Evolutionary conservation across 2,329 filamentous ascomycete genomes (phyloP), one percentile per base, ranked within the genome.

Genomic region (Ophiostoma piceae): DNA sequence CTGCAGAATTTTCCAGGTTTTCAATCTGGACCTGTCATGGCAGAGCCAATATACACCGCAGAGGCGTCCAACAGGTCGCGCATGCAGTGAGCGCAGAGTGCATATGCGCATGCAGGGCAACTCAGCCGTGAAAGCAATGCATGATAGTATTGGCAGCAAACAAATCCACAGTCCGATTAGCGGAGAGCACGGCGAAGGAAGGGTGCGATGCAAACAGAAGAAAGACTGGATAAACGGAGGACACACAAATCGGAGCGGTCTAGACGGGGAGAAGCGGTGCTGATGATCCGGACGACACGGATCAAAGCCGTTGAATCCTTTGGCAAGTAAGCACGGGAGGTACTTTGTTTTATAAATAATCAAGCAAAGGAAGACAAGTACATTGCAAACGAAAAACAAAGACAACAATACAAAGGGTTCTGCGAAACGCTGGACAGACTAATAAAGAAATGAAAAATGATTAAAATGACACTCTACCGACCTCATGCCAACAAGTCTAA

Each of bases 61-160:
- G 16, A 57, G 22, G 57, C 11, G 12, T 62, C 57, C 57, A 62
- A 62, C 57, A 62, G 22, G 26, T 12, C 26, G 22, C 26, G 14
- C 57, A 62, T 62, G 57, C 57, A 62, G 57, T 62, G 26, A 32
- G 26, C 32, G 14, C 26, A 62, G 57, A 32, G 11, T 62, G 57
- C 57, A 62, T 62, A 32, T 62, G 57, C 26, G 12, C 32, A 32
- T 62, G 57, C 57, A 62, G 14, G 14, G 57, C 32, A 11, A 19
- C 8, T 62, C 12, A 62, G 57, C 57, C 12, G 26, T 62, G 57
- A 6, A 19, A 1, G 12, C 16, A 9, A 16, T 57, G 8, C 12
- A 22, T 51, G 16, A 32, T 32, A 32, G 4, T 32, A 62, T 26
- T 19, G 26, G 22, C 57, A 62, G 57, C 12, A 29, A 32, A 2